Base-by-base conservation (phyloP, 2,329 filamentous ascomycete genomes). In the Grosmannia serpens region DNA sequence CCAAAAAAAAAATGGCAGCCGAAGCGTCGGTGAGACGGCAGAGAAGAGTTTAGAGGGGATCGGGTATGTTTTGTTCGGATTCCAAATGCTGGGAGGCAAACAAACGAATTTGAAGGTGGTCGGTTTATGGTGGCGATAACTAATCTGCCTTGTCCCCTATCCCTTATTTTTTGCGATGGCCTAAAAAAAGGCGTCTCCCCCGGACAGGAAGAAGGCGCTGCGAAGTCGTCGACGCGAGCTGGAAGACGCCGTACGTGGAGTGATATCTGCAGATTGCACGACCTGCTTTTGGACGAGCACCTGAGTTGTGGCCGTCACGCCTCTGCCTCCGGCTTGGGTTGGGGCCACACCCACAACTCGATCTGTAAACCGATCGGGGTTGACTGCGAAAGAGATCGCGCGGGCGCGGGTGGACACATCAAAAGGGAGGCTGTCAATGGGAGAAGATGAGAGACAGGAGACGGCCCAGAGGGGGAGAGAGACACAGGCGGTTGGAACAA, bases 341-440 rank as follows among this genome's bases (percentile, higher is more conserved):
- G 60, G 59, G 55, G 60, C 62, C 51, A 58, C 62, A 56, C 60
- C 62, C 62, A 58, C 61, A 62, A 61, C 58, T 61, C 61, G 60
- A 59, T 59, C 52, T 61, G 56, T 57, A 49, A 50, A 58, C 57
- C 55, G 63, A 59, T 64, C 62, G 58, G n/a, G n/a, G 57, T 58
- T 53, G 61, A 63, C 58, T 61, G 57, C 59, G 56, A 61, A 61
- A 52, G 53, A 46, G 59, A 60, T 46, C 59, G 60, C 59, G 62
- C 59, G 46, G 60, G 41, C 55, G 58, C 58, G 41, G 60, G 35
- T 58, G 62, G 49, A 57, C 60, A 60, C 63, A 63, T 64, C 51
- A 63, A 64, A 61, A 56, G 49, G 50, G 53, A 56, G 38, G 58
- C 35, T 27, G 55, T 38, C 47, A 55, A 57, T 38, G 56, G 52